Conservation (phyloP, 2,329 filamentous ascomycete species). For the Gliomastix tumulicola region DNA sequence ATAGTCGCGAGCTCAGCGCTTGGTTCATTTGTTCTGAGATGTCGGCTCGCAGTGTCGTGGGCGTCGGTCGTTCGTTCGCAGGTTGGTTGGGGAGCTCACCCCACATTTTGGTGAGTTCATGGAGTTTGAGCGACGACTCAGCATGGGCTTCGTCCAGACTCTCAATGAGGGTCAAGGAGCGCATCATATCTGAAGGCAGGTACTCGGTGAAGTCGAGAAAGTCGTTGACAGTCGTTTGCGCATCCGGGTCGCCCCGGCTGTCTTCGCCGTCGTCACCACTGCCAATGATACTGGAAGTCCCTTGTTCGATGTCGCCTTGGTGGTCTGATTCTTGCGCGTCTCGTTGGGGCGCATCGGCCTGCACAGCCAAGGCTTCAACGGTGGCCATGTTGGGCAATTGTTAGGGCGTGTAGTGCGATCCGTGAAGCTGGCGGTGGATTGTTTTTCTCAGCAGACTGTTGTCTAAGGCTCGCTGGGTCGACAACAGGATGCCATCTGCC, state of each 20-base stretch:
- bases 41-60: constrained; percentile 46
- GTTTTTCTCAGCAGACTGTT: no score
- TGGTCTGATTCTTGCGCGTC: no score
- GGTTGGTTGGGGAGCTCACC: constrained; percentile 44
- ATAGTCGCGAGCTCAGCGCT: constrained; percentile 48
- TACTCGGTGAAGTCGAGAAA: constrained; percentile 67
- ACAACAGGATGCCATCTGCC: no score
- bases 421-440: no score
- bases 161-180: constrained; percentile 58
- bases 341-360: no score
- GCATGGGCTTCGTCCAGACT: constrained; percentile 54
- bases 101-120: constrained; percentile 52
- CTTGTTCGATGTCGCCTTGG: no score
- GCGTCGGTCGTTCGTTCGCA: constrained; percentile 36
- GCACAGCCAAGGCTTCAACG: no score
- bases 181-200: constrained; percentile 58
- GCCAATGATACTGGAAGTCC: no score
- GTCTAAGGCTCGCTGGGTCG: no score
- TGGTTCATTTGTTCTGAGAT: constrained; percentile 52
- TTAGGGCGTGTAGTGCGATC: no score
- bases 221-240: constrained; percentile 62
- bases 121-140: constrained; percentile 45
- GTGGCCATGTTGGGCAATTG: no score
- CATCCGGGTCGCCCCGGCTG: constrained; percentile 58
- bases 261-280: no score